Base-by-base conservation (phyloP, 2,329 filamentous ascomycete species). In the Cytospora paraplurivora region DNA sequence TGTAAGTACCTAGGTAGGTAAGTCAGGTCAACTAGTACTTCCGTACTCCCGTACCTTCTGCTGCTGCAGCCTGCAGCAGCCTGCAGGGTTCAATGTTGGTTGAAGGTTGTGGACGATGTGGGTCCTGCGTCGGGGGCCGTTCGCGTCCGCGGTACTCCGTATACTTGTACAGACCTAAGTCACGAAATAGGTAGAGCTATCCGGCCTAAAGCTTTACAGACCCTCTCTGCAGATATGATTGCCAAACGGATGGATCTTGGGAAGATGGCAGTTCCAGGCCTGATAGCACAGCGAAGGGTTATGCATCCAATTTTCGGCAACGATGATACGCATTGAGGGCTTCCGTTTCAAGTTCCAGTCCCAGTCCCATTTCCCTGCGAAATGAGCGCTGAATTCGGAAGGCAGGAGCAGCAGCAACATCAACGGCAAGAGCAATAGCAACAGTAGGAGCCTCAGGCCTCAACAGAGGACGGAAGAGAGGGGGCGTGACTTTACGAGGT, bases 401-500 rank as follows among this genome's bases (percentile, higher is more conserved):
- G 38, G 38, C 34, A 49, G 51, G 38, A 37, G 51, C 37, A 32
- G 49, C 13, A 37, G 34, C 19, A 51, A 35, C 52, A 49, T 44
- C 56, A 59, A 59, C 56, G 32, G 37, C 21, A 53, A 37, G 44
- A 19, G 38, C 61, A n/a, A n/a, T n/a, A 49, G 56, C 56, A 59
- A 59, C 56, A 38, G 37, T 34, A 53, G 37, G 44, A 19, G 38
- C 61, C 47, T 62, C 47, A 54, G 49, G 55, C 61, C 61, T 62
- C 49, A 49, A 47, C 19, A 38, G 27, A 50, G 37, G 38, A 34
- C n/a, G 54, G 59, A 50, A 56, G 55, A 57, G 51, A 51, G 62
- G 58, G 61, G 59, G 56, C 58, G 59, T 62, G 55, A 57, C 51
- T 62, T 58, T 60, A 58, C 67, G 64, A 63, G 53, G 68, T 69